These are phyloP conservation scores for Ceratobasidium sp. DNA, from an alignment of 1,284 basidiomycete species.

Conservation along the genomic window DNA sequence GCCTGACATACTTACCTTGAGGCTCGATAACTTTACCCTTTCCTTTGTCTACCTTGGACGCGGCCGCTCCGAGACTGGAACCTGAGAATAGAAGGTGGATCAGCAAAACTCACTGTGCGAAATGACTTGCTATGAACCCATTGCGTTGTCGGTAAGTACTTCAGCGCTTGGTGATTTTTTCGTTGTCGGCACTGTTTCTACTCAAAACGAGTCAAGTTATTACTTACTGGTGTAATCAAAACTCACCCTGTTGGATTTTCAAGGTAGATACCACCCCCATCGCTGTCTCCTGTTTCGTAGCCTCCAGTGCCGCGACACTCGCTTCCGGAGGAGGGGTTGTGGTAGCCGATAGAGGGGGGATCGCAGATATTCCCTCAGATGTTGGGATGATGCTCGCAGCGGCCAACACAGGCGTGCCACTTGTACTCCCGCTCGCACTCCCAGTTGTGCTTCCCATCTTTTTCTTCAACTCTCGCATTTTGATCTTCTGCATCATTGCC, in stretches of 20 bases:
- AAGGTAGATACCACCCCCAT: neutral
- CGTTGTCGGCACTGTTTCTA: neutral
- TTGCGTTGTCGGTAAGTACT: neutral
- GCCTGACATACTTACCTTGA: slow-evolving; percentile 1
- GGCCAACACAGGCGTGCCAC: slow-evolving; percentile 6
- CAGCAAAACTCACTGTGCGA: neutral
- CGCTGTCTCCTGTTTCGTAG: neutral
- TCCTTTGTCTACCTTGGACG: neutral
- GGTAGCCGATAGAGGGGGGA: neutral
- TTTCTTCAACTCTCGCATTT: slow-evolving; percentile 37
- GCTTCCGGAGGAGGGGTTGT: neutral
- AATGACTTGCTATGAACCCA: slow-evolving; percentile 24
- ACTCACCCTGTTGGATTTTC: slow-evolving; percentile 9
- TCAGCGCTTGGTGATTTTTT: neutral
- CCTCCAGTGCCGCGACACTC: neutral
- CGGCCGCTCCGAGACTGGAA: neutral
- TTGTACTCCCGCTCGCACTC: slow-evolving; percentile 2
- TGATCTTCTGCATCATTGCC: slow-evolving; percentile 40
- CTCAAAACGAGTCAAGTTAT: neutral
- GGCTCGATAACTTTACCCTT: slow-evolving; percentile 20
- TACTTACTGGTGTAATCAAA: neutral
- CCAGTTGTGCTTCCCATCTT: slow-evolving; percentile 1
- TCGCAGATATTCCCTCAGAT: neutral
- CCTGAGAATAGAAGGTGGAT: neutral
- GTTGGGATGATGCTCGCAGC: neutral